Conservation (phyloP, 331 rosid genomes). For the Malus hybrid region DNA sequence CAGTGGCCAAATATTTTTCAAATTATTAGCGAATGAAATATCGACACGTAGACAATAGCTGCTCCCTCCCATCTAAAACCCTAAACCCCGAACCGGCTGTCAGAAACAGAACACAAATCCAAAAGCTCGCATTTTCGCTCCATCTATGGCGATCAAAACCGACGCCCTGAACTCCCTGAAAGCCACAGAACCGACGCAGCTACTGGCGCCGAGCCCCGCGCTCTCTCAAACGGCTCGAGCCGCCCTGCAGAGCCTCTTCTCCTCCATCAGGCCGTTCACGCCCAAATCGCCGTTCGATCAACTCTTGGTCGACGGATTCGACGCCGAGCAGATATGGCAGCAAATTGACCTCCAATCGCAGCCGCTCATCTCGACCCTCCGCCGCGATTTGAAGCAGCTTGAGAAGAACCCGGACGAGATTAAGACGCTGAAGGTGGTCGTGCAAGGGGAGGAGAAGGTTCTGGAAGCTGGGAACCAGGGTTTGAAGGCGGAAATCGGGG, state of each 20-base stretch:
- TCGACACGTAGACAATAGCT: too few species aligned
- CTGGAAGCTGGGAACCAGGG: conserved; percentile 2
- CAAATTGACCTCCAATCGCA: conserved; percentile 83
- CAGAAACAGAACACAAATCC: not conserved
- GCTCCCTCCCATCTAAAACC: not conserved
- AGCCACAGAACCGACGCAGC: conserved; percentile 46
- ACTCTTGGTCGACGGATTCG: conserved; percentile 73
- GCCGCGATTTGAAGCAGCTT: conserved; percentile 56
- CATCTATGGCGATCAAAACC: conserved; percentile 16
- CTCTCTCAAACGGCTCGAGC: conserved; percentile 58
- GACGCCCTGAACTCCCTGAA: conserved; percentile 46
- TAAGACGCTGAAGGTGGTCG: conserved; percentile 25
- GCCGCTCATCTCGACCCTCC: conserved; percentile 55
- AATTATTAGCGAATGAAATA: too few species aligned
- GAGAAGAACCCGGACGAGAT: conserved; percentile 48
- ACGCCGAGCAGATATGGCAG: conserved; percentile 96
- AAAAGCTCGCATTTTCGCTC: not conserved
- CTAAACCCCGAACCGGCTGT: not conserved
- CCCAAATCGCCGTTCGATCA: conserved; percentile 62
- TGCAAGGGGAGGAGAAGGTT: conserved; percentile 17
- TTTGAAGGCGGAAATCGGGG: conserved; percentile 33
- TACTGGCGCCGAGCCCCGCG: conserved; percentile 41
- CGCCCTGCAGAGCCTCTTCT: conserved; percentile 57
- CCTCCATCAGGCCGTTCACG: conserved; percentile 52
- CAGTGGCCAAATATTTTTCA: too few species aligned